Conservation (phyloP, 2,329 filamentous ascomycete genomes). For the Calonectria ilicicola region DNA sequence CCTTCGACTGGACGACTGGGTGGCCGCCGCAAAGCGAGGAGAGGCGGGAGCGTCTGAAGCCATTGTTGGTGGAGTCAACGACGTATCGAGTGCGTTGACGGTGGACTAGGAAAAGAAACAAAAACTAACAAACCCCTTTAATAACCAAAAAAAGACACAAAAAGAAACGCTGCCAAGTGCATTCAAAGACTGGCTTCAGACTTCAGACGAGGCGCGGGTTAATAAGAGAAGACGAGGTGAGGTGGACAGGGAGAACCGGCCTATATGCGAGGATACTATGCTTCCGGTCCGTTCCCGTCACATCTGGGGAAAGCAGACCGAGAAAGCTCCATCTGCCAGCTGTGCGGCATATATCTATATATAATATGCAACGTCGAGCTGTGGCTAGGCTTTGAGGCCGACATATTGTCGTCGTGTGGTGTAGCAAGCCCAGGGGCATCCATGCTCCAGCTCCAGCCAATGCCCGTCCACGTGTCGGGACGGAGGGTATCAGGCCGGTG, state of each 20-base stretch:
- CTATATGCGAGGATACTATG: conserved; percentile 19
- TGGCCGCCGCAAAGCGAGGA: conserved; percentile 39
- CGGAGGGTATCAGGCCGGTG: conserved; percentile 21
- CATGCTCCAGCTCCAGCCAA: conserved; percentile 12
- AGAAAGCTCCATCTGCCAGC: conserved; percentile 11
- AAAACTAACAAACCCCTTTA: neutral
- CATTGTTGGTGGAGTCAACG: conserved; percentile 12
- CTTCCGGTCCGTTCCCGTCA: conserved; percentile 25
- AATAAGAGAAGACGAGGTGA: conserved; percentile 2
- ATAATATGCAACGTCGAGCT: neutral
- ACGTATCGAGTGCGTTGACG: neutral
- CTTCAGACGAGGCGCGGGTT: neutral
- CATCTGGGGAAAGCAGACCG: conserved; percentile 19
- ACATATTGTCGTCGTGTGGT: conserved; percentile 21
- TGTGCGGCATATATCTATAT: conserved; percentile 25
- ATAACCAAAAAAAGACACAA: neutral
- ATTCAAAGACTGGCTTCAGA: neutral
- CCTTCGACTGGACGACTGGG: conserved; percentile 32
- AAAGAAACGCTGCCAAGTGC: neutral
- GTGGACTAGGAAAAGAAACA: neutral
- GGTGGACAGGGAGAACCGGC: neutral
- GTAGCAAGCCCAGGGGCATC: conserved; percentile 9
- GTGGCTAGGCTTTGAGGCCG: conserved; percentile 5
- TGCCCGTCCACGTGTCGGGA: conserved; percentile 7
- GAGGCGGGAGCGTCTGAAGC: conserved; percentile 19